A percentile compares a stretch with the other conserved stretches of the same genome.
Conservation (phyloP, 1,284 basidiomycete species). For the Cryptococcus jaspeensis region DNA sequence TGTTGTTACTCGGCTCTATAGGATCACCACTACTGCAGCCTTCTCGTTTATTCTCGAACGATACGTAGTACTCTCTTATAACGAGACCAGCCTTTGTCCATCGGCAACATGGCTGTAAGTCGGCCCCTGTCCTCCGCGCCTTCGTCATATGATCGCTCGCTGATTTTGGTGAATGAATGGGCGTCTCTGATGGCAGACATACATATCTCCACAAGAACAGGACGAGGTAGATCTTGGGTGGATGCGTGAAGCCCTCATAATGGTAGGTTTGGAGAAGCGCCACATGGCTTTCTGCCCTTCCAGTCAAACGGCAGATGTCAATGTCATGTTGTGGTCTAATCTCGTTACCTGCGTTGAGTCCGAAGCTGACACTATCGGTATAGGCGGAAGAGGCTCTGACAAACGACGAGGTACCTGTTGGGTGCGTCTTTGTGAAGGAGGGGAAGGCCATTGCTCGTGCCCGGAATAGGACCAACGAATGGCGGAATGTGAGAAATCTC, state of each 20-base stretch:
- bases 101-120: slow-evolving; percentile 17
- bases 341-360: not conserved
- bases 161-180: not conserved
- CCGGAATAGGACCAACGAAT: slow-evolving; percentile 91
- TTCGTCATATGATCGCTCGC: not conserved
- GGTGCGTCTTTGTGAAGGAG: slow-evolving; percentile 88
- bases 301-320: not conserved
- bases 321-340: not conserved
- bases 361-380: slow-evolving; percentile 3
- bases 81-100: not conserved
- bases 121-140: too few relatives aligned
- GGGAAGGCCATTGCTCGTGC: slow-evolving; percentile 75
- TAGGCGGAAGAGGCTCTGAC: slow-evolving; percentile 71
- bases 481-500: slow-evolving; percentile 70
- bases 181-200: slow-evolving; percentile 22
- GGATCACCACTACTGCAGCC: too few relatives aligned
- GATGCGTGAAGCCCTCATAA: slow-evolving; percentile 51
- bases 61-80: too few relatives aligned
- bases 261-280: slow-evolving; percentile 38
- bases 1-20: too few relatives aligned
- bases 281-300: not conserved
- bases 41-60: not conserved
- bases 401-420: slow-evolving; percentile 90
- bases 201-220: slow-evolving; percentile 48
- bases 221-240: slow-evolving; percentile 42